Percentiles rank a stretch among this genome's conserved stretches.
Evolutionary conservation across 768 basidiomycete genomes (phyloP).

Genomic region (Suillus subaureus): DNA sequence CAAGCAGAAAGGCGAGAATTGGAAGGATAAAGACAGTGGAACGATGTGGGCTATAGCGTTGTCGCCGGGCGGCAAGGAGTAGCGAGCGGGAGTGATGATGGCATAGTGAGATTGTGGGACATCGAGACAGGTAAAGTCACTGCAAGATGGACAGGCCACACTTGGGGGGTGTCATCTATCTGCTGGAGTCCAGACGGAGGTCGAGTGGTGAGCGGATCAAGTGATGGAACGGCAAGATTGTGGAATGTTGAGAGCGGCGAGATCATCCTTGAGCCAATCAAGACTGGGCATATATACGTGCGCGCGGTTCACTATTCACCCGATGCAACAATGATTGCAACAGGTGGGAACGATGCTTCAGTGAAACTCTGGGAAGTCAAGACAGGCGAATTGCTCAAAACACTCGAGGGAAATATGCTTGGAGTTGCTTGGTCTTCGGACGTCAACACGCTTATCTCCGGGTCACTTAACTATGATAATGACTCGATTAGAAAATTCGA

Average conservation of each 20-base stretch:
- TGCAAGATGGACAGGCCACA: background rate
- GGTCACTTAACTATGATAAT: background rate
- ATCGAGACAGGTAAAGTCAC: background rate
- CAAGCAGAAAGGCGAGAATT: background rate
- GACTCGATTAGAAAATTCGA: background rate
- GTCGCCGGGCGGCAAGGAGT: background rate
- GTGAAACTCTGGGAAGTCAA: background rate
- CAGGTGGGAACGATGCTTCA: background rate
- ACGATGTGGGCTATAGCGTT: background rate
- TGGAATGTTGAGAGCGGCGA: background rate
- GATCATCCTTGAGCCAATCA: background rate
- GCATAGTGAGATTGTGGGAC: conserved; percentile 2
- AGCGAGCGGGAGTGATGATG: background rate
- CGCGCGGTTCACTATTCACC: background rate
- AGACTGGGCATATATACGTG: background rate
- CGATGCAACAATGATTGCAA: conserved; percentile 3
- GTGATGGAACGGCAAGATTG: background rate
- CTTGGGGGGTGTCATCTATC: background rate
- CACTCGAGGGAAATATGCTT: background rate
- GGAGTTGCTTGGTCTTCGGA: conserved; percentile 1
- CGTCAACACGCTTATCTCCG: background rate
- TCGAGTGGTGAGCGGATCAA: background rate
- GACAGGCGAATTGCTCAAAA: conserved; percentile 1
- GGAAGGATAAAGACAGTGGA: background rate
- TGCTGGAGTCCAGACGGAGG: background rate